Evolutionary conservation across 495 filamentous ascomycete genomes (phyloP), one percentile per base, ranked within the genome.

Genomic region (Aspergillus ostianus): DNA sequence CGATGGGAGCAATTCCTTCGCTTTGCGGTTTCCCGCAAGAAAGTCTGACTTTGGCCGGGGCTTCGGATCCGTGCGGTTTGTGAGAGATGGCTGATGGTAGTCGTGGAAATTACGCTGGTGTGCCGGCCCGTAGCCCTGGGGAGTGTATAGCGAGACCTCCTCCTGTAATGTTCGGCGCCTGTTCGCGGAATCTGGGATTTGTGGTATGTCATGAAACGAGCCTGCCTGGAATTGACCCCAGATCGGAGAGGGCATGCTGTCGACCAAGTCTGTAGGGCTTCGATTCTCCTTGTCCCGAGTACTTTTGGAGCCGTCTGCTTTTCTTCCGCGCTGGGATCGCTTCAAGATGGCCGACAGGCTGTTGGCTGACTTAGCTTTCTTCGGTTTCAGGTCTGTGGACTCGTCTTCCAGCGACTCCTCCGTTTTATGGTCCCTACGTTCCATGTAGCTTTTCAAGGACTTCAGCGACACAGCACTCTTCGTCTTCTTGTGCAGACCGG

Each of bases 281-380:
- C 82, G 77, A 65, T 96, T 95, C 70, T 95, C 92, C 67, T 95
- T 93, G 63, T 94, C 75, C 6, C 73, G 71, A 44, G 60, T 58
- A 30, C 69, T 87, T 69, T 86, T 90, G 5, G 78, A 72, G 15
- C 57, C 61, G 27, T 74, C 74, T 17, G 57, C 57, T 50, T 78
- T 78, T 44, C 72, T 74, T 54, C 72, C 74, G 20, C 76, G 74
- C 23, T 80, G 74, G 4, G 75, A 77, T 26, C 75, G 71, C 52
- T 77, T 77, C 49, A 80, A 57, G 29, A 80, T 82, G 4, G 80
- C 86, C 0, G 85, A 82, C 5, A 96, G 77, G 66, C 89, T 93
- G 50, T 89, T 92, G 5, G 89, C 81, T 0, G 92, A 95, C 66
- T 95, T 96, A 18, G 85, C 83, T 79, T 93, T 95, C 72, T 92